Base-by-base conservation (phyloP, 1,284 basidiomycete genomes). In the Gymnopus androsaceus region DNA sequence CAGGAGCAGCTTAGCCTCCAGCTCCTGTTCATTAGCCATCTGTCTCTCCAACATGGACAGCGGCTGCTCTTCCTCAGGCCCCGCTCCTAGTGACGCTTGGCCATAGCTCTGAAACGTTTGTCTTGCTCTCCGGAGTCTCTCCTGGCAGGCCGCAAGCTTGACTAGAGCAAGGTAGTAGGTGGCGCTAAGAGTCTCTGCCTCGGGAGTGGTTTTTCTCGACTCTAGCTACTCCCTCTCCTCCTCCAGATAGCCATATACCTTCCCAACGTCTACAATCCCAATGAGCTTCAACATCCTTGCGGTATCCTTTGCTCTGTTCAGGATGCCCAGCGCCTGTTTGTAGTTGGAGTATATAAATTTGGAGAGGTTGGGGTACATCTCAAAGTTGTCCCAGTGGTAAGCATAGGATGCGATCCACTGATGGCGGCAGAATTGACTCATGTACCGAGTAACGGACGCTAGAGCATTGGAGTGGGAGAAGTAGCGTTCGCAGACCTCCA, bases 401-500 rank as follows among this genome's bases (percentile, higher is more conserved):
- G 38, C 38, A 21, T 40, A 40, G 38, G 11, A 14, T 21, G n/a
- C 38, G 4, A 40, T 40, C 2, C 12, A 9, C 17, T 40, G 38
- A 21, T 34, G 17, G 14, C 45, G 36, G 19, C 36, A 45, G 28
- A 48, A 55, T 4, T 4, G 14, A 33, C 53, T 40, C 45, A 48
- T 46, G 28, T 55, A 55, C 28, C 45, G 44, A 28, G 45, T 55
- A 17, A 48, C 33, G 1, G 45, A n/a, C 1, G 44, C 53, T 9
- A 55, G 28, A 3, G 21, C n/a, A 31, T 55, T 55, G 7, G 34
- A 55, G 14, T 47, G 19, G 8, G 53, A 37, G 27, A 55, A 55
- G 19, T 17, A 21, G 19, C n/a, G 55, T 44, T 67, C 62, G 42
- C 57, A 34, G 33, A 34, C 60, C 42, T 66, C 64, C 9, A 61